Conservation (phyloP, 2,329 filamentous ascomycete species). For the Trichoderma arundinaceum region DNA sequence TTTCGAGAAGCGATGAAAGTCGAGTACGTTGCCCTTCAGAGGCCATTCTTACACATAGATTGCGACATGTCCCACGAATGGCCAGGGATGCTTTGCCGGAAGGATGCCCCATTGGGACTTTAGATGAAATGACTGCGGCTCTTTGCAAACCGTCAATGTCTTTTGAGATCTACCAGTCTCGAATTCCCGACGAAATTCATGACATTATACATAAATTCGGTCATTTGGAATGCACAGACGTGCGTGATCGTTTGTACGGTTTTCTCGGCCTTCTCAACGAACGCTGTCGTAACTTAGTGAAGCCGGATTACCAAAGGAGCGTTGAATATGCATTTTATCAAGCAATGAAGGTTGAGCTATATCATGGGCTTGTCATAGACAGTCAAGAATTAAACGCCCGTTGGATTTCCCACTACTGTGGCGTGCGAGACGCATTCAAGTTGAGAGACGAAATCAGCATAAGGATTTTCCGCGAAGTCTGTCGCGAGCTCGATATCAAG, state of each 20-base stretch:
- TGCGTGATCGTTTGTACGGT: conserved; percentile 6
- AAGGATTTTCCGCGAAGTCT: not conserved
- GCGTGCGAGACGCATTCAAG: conserved; percentile 1
- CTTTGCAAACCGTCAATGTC: not conserved
- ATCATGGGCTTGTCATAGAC: not conserved
- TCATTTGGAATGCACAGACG: not conserved
- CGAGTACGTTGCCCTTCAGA: conserved; percentile 2
- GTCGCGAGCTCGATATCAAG: conserved; percentile 2
- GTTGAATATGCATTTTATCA: conserved; percentile 5
- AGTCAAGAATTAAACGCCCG: not conserved
- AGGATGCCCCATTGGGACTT: not conserved
- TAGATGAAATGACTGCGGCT: not conserved
- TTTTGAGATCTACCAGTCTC: conserved; percentile 5
- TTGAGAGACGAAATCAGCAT: not conserved
- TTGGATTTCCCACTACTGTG: not conserved
- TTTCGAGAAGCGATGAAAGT: not conserved
- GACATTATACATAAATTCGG: not conserved
- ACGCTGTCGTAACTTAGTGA: not conserved
- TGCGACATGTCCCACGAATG: conserved; percentile 5
- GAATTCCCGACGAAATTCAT: not conserved
- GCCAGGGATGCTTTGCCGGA: not conserved
- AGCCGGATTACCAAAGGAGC: not conserved
- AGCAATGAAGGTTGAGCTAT: not conserved
- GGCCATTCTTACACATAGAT: not conserved
- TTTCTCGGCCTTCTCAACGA: conserved; percentile 2